phyloP scores from a whole-genome alignment of 305 asterid genomes.

The Fraxinus paxiana region DNA sequence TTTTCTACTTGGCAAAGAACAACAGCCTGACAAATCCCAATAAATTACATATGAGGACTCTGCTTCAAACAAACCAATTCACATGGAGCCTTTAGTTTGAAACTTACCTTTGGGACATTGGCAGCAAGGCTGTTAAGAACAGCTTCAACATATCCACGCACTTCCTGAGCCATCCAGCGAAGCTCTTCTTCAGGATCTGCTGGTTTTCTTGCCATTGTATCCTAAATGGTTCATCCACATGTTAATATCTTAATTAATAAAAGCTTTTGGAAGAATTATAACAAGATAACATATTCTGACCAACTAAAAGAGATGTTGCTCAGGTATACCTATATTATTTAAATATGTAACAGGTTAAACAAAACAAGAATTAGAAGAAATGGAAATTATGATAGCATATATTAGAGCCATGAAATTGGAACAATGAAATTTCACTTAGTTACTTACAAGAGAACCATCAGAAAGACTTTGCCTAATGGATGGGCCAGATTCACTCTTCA shows the following conservation, averaged over 20 bases:
- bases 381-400: neutral
- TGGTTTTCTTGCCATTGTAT: slow-evolving; percentile 90
- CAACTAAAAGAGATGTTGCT: neutral
- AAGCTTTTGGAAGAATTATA: slow-evolving; percentile 1
- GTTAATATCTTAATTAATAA: neutral
- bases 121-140: slow-evolving; percentile 99
- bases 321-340: neutral
- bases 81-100: neutral
- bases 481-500: slow-evolving; percentile 67
- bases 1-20: slow-evolving; percentile 99
- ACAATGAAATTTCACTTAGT: slow-evolving; percentile 22
- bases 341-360: neutral
- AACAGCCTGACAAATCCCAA: slow-evolving; percentile 65
- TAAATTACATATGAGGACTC: slow-evolving; percentile 18
- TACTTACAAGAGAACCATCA: slow-evolving; percentile 90
- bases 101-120: slow-evolving; percentile 86
- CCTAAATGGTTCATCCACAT: slow-evolving; percentile 41
- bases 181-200: slow-evolving; percentile 99
- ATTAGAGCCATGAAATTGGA: neutral
- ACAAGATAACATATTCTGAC: neutral
- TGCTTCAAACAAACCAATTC: slow-evolving; percentile 17
- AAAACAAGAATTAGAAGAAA: neutral
- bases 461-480: slow-evolving; percentile 78
- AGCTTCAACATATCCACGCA: slow-evolving; percentile 98
- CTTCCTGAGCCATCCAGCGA: slow-evolving; percentile 99